Evolutionary conservation across 1,284 basidiomycete species (phyloP), one percentile per base, ranked within the genome.

Genomic region (Malassezia restricta): DNA sequence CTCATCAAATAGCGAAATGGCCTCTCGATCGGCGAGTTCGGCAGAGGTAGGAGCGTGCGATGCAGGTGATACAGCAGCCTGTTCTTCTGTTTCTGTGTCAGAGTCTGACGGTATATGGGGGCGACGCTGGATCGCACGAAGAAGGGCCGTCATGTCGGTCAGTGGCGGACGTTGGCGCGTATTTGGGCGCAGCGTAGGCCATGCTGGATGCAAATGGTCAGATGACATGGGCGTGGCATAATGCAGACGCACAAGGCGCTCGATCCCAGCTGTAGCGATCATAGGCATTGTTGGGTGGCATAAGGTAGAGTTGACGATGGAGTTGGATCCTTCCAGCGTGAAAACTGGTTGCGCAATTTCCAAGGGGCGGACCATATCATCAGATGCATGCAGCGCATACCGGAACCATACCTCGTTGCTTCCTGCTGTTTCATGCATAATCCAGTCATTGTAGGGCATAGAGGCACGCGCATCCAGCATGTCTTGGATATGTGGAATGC

Each of bases 401-500:
- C 39, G 32, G 40, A 57, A 53, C 55, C 51, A 49, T 17, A 44
- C 46, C 12, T 30, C 27, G 14, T 27, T 74, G 63, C 3, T 32
- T 15, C 47, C 47, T 31, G 27, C 24, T 3, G 5, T 8, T 1
- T 31, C 39, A 28, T 40, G 15, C 3, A 5, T 30, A 17, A 31
- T 7, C 55, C 51, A 49, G 0, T 37, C 35, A 8, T 28, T 37
- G 5, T n/a, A 74, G 62, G 5, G 62, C 54, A 39, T 66, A 66
- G 37, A 82, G 68, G 45, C 76, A 74, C 51, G 76, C 49, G 68
- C 63, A 17, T 77, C 75, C 2, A 66, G 54, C 27, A 86, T 75
- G 11, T 74, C 70, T 5, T 68, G 57, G 0, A 78, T 51, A 3
- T 77, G 66, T 2, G 85, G 84, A 31, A 86, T 76, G 61, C 79